These are phyloP conservation scores for Aspergillus sp. DNA, from an alignment of 2,329 filamentous ascomycete genomes.

Conservation along the genomic window DNA sequence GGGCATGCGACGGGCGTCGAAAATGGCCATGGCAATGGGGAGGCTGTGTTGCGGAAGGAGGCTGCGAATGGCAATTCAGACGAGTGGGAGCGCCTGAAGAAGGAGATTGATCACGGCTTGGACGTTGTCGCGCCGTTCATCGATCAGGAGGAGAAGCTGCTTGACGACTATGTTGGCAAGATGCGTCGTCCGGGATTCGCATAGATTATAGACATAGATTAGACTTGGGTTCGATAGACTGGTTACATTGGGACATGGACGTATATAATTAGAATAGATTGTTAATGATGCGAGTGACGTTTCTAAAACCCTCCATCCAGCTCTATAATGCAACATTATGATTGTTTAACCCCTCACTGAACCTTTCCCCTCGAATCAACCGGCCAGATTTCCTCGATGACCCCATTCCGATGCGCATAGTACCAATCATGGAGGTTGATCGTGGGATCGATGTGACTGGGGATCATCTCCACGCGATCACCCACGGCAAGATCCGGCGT, in stretches of 20 bases:
- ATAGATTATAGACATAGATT: constrained; percentile 3
- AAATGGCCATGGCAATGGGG: constrained; percentile 11
- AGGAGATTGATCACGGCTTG: constrained; percentile 53
- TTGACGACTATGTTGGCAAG: constrained; percentile 17
- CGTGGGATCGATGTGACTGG: constrained; percentile 56
- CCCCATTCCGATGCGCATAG: constrained; percentile 48
- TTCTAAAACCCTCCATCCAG: too few species aligned
- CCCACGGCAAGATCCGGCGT: constrained; percentile 42
- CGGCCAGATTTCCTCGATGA: constrained; percentile 53
- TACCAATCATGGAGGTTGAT: constrained; percentile 55
- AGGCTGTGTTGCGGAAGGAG: constrained; percentile 7
- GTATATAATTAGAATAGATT: too few species aligned
- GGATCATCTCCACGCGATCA: constrained; percentile 53
- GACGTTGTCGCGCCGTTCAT: constrained; percentile 44
- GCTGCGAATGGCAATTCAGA: constrained; percentile 35
- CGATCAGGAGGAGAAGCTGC: constrained; percentile 17
- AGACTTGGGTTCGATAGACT: not conserved
- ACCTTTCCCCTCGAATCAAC: constrained; percentile 54
- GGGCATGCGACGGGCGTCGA: constrained; percentile 19
- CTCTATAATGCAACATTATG: too few species aligned
- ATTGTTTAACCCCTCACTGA: constrained; percentile 33
- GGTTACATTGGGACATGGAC: not conserved
- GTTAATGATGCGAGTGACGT: too few species aligned
- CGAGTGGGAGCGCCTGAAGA: constrained; percentile 58
- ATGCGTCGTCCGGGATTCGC: constrained; percentile 14